A percentile compares a stretch with the other conserved stretches of the same genome.
Evolutionary conservation across 75 land plant species (phyloP).

Genomic region (Isoetes taiwanensis): DNA sequence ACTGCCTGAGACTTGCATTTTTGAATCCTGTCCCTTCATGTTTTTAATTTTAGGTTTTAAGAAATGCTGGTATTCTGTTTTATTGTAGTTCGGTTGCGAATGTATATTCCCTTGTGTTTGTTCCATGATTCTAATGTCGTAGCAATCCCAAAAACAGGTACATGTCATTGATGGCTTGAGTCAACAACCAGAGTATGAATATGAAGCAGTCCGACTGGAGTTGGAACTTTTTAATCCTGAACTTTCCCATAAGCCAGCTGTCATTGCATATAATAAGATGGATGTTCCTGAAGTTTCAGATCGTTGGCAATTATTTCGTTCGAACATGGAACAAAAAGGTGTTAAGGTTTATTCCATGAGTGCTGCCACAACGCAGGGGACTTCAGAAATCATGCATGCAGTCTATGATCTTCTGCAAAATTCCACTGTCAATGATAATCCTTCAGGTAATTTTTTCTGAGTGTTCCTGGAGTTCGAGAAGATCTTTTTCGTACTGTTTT

Average conservation of each 20-base stretch:
- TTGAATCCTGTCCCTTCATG: too few species aligned
- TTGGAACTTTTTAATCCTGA: constrained; percentile 73
- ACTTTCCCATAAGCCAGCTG: constrained; percentile 59
- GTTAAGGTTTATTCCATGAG: constrained; percentile 64
- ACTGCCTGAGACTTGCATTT: too few species aligned
- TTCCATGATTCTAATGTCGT: too few species aligned
- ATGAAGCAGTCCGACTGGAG: constrained; percentile 92
- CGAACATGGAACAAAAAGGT: constrained; percentile 40
- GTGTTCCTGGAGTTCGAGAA: too few species aligned
- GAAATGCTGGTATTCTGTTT: too few species aligned
- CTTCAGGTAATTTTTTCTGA: too few species aligned
- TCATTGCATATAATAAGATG: constrained; percentile 89
- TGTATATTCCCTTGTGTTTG: too few species aligned
- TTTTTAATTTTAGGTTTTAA: too few species aligned
- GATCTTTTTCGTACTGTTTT: too few species aligned
- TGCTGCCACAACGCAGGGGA: constrained; percentile 60
- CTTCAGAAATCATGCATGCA: constrained; percentile 46
- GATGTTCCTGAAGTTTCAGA: constrained; percentile 86
- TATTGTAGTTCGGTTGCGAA: too few species aligned
- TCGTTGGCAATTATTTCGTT: constrained; percentile 50
- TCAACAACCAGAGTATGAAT: constrained; percentile 70
- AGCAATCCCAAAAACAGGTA: constrained; percentile 37
- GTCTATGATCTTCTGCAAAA: constrained; percentile 49
- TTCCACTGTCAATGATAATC: too few species aligned
- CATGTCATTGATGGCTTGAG: constrained; percentile 88